Base-by-base conservation (phyloP, 805 yeast genomes). In the Kregervanrija pseudodelftensis region DNA sequence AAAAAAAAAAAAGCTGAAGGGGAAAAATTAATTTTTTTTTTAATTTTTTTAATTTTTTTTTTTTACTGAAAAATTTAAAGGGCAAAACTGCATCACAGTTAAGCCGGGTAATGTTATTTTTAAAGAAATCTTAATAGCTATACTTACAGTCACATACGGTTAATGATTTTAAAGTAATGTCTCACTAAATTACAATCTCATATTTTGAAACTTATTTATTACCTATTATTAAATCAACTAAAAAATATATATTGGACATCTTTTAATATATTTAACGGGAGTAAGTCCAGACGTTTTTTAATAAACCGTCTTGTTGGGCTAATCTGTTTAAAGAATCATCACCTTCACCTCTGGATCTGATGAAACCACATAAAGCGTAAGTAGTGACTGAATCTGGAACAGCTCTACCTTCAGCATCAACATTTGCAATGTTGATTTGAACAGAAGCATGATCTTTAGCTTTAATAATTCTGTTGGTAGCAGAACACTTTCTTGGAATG, bases 401-500 rank as follows among this genome's bases (percentile, higher is more conserved):
- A 63, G 93, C 93, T 70, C 84, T 90, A 64, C 99, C 99, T 68
- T 85, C 83, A 70, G 80, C 96, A 69, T 93, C 97, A 68, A 93
- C 96, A 76, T 91, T 88, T 68, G 96, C 98, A 65, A 93, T 81
- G 91, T 86, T 91, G 79, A 93, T 85, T 79, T 93, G 99, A 65
- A 93, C 97, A 57, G 98, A 86, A 63, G 97, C 93, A 77, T 93
- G 99, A 79, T 93, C 99, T 82, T 93, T 90, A 68, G 99, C 90
- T 82, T 88, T 89, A 84, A 93, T 90, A 79, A 93, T 89, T 82
- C 97, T 89, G 96, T 89, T 90, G 77, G 99, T 89, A 70, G 99
- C 99, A 77, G 99, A 93, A 83, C 99, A 93, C 82, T 93, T 93
- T 85, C 99, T 88, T 81, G 99, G 99, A 76, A 91, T 95, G 95